Evolutionary conservation across 2,329 filamentous ascomycete genomes (phyloP).

Genomic region (Fusarium praegraminearum): DNA sequence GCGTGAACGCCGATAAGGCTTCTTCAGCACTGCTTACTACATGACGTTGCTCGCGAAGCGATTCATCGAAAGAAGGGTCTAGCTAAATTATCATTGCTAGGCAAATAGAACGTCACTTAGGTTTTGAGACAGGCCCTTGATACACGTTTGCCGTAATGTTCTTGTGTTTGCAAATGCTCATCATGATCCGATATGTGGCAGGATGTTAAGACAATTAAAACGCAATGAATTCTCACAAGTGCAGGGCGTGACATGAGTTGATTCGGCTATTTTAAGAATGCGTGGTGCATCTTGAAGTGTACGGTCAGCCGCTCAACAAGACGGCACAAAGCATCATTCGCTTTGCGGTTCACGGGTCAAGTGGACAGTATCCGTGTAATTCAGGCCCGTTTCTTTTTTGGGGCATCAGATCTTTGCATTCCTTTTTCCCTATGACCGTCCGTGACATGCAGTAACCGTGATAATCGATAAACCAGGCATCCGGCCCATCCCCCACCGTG

Average conservation of each 20-base stretch:
- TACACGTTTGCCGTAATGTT: constrained; percentile 8
- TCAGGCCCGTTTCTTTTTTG: constrained; percentile 44
- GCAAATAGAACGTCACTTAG: constrained; percentile 7
- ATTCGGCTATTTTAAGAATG: constrained; percentile 17
- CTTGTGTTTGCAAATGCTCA: background rate
- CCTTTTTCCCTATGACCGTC: constrained; percentile 62
- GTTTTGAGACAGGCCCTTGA: constrained; percentile 10
- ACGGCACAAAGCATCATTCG: background rate
- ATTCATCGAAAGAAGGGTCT: constrained; percentile 23
- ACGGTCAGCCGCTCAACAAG: background rate
- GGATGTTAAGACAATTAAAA: background rate
- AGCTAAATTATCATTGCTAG: constrained; percentile 5
- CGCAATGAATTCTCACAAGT: background rate
- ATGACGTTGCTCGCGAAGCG: constrained; percentile 11
- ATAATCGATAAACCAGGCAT: constrained; percentile 55
- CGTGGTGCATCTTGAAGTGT: background rate
- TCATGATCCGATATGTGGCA: background rate
- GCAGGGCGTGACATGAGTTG: constrained; percentile 7
- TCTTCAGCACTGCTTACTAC: constrained; percentile 10
- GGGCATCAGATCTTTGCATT: constrained; percentile 56
- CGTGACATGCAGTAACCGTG: constrained; percentile 60
- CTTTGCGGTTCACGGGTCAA: constrained; percentile 21
- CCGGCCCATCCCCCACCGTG: constrained; percentile 49
- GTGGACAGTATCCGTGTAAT: constrained; percentile 27
- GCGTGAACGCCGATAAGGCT: constrained; percentile 24